These are phyloP conservation scores for Trichopus zeylanicus DNA, from an alignment of 116 monocot genomes.

Conservation along the genomic window DNA sequence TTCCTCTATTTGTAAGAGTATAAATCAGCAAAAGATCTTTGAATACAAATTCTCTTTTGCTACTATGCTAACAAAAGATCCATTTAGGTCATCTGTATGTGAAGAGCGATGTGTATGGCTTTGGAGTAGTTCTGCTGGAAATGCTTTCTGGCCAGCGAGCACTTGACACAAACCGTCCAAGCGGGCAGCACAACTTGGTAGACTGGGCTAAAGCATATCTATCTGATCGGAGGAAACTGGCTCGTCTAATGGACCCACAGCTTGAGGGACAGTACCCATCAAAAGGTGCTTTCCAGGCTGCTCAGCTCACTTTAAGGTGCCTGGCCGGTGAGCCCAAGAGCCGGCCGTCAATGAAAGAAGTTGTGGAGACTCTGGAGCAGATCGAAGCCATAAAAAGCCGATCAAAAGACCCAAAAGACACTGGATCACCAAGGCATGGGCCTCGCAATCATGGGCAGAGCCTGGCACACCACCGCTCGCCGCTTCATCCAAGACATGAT, in stretches of 20 bases:
- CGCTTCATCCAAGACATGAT: constrained; percentile 5
- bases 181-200: constrained; percentile 50
- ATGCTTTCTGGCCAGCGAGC: constrained; percentile 68
- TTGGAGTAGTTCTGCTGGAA: constrained; percentile 85
- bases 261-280: constrained; percentile 62
- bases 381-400: constrained; percentile 26
- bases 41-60: no score
- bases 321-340: constrained; percentile 31
- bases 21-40: no score
- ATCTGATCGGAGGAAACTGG: constrained; percentile 42
- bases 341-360: constrained; percentile 71
- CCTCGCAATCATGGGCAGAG: constrained; percentile 2
- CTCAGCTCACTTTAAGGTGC: constrained; percentile 39
- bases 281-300: constrained; percentile 32
- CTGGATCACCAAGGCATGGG: neutral
- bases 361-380: constrained; percentile 33
- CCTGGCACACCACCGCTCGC: constrained; percentile 6
- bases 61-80: no score
- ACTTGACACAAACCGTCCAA: constrained; percentile 42
- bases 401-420: constrained; percentile 5
- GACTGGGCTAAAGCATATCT: constrained; percentile 73
- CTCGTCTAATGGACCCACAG: constrained; percentile 53
- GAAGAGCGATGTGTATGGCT: constrained; percentile 91
- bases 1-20: no score
- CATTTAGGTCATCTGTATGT: constrained; percentile 72